Base-by-base conservation (phyloP, 495 filamentous ascomycete genomes). In the Lepidopterella palustris region DNA sequence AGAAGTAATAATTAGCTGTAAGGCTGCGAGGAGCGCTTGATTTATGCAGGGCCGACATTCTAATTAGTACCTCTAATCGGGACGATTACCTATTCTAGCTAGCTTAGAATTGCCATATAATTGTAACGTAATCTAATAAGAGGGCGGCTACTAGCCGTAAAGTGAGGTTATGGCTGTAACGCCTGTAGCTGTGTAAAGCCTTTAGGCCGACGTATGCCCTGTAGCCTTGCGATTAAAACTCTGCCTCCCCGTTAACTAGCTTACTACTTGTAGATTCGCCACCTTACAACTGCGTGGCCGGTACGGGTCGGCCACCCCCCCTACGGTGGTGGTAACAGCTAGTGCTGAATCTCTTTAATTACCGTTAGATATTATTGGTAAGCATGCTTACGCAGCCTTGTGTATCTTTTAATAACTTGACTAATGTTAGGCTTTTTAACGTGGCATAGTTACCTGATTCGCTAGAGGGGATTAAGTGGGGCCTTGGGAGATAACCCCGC, bases 21-120 rank as follows among this genome's bases (percentile, higher is more conserved):
- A 23, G 45, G 45, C 45, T 47, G 45, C 45, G 45, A 23, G 9
- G 6, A 23, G 45, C 18, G 39, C 49, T 53, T 23, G 13, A 53
- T 53, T 13, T 23, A 53, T 27, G 18, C n/a, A 18, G 23, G 45
- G 9, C 18, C 23, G 25, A 10, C 50, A 53, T 10, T 4, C 50
- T 4, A 18, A 4, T 53, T 24, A 27, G 50, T 53, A 53, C 50
- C 15, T 35, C 15, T 15, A 35, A 35, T 35, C 31, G 31, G 15
- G 15, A 15, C 31, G 6, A 35, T 35, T 15, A 35, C 6, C 15
- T 15, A 35, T 35, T 15, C 15, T 15, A 6, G 31, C 31, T 35
- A 15, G 15, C 31, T n/a, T n/a, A 55, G 28, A 56, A 56, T 40
- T 61, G 52, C 52, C 23, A 61, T 25, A 61, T 56, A 61, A 61